Evolutionary conservation across 805 yeast genomes (phyloP).

Genomic region (Candida berthetii): DNA sequence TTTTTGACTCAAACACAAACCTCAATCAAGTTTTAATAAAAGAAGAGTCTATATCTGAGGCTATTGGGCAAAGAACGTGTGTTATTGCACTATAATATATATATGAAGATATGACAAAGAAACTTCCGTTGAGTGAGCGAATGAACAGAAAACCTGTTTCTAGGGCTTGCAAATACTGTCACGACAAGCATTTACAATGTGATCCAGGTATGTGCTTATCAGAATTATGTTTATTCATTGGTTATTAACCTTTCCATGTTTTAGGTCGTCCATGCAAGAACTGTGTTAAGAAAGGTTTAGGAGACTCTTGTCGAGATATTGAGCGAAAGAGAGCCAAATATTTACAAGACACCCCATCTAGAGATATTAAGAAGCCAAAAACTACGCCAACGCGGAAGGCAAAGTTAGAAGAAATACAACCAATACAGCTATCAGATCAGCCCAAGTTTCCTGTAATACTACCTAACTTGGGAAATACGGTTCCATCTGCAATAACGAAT

Average conservation of each 20-base stretch:
- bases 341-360: slow-evolving; percentile 4
- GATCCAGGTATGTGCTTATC: slow-evolving; percentile 33
- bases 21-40: too few species aligned
- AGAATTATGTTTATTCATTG: background rate
- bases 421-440: background rate
- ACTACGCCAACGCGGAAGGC: background rate
- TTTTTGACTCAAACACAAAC: too few species aligned
- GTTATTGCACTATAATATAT: too few species aligned
- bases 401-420: background rate
- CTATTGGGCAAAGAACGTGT: too few species aligned
- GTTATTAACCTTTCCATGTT: background rate
- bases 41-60: too few species aligned
- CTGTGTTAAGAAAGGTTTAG: slow-evolving; percentile 57
- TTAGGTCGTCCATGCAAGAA: slow-evolving; percentile 61
- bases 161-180: slow-evolving; percentile 71
- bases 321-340: slow-evolving; percentile 43
- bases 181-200: slow-evolving; percentile 68
- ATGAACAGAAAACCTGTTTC: slow-evolving; percentile 52
- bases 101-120: slow-evolving; percentile 47
- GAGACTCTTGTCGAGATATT: slow-evolving; percentile 50
- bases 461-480: too few species aligned
- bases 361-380: background rate
- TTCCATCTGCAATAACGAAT: too few species aligned
- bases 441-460: background rate
- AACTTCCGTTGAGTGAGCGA: slow-evolving; percentile 47